These are phyloP conservation scores for Papiliotrema flavescens DNA, from an alignment of 1,284 basidiomycete genomes.

Conservation along the genomic window DNA sequence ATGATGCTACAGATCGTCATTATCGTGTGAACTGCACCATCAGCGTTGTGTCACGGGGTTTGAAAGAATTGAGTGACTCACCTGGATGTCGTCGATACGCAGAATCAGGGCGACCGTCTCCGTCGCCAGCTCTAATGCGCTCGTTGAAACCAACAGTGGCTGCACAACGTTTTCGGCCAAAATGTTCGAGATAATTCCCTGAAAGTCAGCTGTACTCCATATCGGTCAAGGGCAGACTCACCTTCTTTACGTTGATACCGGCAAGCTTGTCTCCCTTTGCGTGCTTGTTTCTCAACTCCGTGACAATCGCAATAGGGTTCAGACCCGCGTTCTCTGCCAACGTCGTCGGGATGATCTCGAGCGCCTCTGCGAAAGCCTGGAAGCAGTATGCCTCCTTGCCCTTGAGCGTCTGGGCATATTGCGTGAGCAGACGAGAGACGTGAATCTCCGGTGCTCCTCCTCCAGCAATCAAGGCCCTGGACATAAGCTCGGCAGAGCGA, in stretches of 20 bases:
- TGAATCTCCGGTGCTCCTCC: constrained; percentile 99
- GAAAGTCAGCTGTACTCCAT: background rate
- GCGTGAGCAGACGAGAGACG: constrained; percentile 86
- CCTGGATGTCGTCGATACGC: constrained; percentile 92
- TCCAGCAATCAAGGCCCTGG: constrained; percentile 88
- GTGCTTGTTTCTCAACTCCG: constrained; percentile 94
- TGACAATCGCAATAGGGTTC: constrained; percentile 97
- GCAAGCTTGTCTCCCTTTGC: constrained; percentile 91
- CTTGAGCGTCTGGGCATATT: constrained; percentile 89
- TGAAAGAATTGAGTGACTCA: constrained; percentile 27
- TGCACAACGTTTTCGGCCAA: constrained; percentile 97
- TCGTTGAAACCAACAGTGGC: constrained; percentile 91
- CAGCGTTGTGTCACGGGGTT: background rate
- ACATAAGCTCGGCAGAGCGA: background rate
- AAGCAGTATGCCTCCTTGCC: constrained; percentile 99
- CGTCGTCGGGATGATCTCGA: constrained; percentile 97
- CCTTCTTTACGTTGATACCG: constrained; percentile 97
- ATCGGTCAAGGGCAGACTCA: constrained; percentile 44
- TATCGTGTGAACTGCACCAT: background rate
- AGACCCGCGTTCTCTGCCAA: constrained; percentile 97
- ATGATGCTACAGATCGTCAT: background rate
- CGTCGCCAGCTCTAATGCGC: constrained; percentile 89
- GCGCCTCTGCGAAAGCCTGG: constrained; percentile 95
- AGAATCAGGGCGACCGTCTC: constrained; percentile 96
- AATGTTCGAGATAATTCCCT: constrained; percentile 92